These are phyloP conservation scores for Silene vulgaris DNA, from an alignment of 179 eudicot species.

Conservation along the genomic window DNA sequence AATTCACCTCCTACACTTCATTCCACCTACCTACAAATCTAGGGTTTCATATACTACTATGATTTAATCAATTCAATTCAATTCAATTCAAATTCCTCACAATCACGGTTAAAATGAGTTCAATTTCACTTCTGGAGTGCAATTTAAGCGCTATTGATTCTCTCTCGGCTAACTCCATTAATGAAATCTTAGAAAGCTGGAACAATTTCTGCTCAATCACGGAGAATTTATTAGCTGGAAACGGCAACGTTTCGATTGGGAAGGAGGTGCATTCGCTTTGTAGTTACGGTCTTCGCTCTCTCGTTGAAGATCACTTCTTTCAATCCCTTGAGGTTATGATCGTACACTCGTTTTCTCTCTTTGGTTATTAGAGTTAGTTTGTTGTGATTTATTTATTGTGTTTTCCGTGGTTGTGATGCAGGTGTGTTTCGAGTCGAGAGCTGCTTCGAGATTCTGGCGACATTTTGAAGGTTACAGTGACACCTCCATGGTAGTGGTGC, in stretches of 20 bases:
- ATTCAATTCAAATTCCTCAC: not conserved
- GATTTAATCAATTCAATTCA: not conserved
- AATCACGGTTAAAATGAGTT: constrained; percentile 14
- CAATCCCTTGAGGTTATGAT: constrained; percentile 53
- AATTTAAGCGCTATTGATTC: constrained; percentile 49
- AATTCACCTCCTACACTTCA: no score
- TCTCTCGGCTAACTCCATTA: constrained; percentile 38
- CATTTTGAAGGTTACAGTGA: constrained; percentile 57
- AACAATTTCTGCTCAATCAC: constrained; percentile 49
- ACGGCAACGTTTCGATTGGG: constrained; percentile 35
- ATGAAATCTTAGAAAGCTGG: constrained; percentile 63
- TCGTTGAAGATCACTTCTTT: constrained; percentile 63
- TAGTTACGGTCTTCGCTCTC: constrained; percentile 45
- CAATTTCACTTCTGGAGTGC: constrained; percentile 30
- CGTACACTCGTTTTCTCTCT: not conserved
- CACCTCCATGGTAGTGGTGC: constrained; percentile 35
- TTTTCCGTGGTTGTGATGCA: constrained; percentile 20
- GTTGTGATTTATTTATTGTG: not conserved
- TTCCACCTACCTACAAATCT: not conserved
- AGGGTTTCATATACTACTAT: constrained; percentile 8
- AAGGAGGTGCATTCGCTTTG: constrained; percentile 49
- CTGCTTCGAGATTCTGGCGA: constrained; percentile 70
- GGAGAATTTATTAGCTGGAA: constrained; percentile 46
- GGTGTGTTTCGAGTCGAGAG: constrained; percentile 65
- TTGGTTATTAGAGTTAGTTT: not conserved